Evolutionary conservation across 2,329 filamentous ascomycete genomes (phyloP).

Genomic region (Microcyclospora pomicola): DNA sequence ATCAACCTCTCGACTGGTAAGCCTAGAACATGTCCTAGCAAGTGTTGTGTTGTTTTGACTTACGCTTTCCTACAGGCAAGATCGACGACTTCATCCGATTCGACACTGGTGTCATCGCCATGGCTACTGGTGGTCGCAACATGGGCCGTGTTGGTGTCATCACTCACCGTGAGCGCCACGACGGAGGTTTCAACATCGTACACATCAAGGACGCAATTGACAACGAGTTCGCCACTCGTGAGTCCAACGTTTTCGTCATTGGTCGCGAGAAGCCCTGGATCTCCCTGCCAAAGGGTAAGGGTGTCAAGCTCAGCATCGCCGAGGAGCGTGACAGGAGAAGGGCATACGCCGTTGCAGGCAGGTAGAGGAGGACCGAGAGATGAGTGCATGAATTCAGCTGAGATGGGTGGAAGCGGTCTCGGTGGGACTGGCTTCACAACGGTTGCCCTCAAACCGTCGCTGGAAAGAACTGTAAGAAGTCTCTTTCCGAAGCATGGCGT

Average conservation of each 20-base stretch:
- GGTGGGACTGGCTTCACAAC: background rate
- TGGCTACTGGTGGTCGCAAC: conserved; percentile 99
- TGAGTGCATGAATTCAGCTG: background rate
- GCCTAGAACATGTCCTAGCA: conserved; percentile 1
- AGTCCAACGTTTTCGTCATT: conserved; percentile 99
- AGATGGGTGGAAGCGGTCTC: background rate
- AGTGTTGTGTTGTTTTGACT: background rate
- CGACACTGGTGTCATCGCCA: conserved; percentile 94
- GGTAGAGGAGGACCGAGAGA: background rate
- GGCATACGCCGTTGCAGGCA: conserved; percentile 45
- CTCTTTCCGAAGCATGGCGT: too few relatives aligned
- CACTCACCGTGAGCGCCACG: conserved; percentile 99
- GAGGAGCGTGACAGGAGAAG: conserved; percentile 98
- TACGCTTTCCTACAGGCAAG: conserved; percentile 40
- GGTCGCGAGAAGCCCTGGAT: conserved; percentile 98
- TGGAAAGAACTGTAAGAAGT: too few relatives aligned
- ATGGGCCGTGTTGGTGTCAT: conserved; percentile 99
- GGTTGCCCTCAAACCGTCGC: too few relatives aligned
- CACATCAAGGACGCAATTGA: conserved; percentile 96
- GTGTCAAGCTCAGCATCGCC: conserved; percentile 98
- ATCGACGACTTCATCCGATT: conserved; percentile 97
- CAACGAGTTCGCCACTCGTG: conserved; percentile 98
- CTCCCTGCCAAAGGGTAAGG: conserved; percentile 99
- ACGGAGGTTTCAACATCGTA: conserved; percentile 99
- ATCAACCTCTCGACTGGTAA: conserved; percentile 81